A percentile compares a stretch with the other conserved stretches of the same genome.
Conservation (phyloP, 2,329 filamentous ascomycete species). For the Colletotrichum echinochloae region DNA sequence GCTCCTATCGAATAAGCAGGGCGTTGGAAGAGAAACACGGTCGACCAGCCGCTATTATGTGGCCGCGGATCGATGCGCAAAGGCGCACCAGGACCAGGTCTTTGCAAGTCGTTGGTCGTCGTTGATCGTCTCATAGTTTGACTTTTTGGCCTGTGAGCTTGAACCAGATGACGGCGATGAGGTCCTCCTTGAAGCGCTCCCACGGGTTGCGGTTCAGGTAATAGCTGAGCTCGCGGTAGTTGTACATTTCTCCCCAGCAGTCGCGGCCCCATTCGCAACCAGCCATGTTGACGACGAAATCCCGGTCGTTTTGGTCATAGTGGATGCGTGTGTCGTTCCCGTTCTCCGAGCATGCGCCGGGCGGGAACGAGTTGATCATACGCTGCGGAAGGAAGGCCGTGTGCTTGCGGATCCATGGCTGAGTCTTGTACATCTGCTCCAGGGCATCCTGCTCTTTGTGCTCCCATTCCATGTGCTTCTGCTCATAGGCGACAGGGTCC, state of each 20-base stretch:
- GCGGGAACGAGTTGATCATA: conserved; percentile 93
- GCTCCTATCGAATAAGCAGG: conserved; percentile 28
- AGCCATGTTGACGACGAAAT: conserved; percentile 98
- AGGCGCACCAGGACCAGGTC: conserved; percentile 23
- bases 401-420: conserved; percentile 92
- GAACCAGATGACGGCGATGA: conserved; percentile 70
- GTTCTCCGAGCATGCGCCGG: conserved; percentile 86
- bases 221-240: conserved; percentile 91
- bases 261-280: conserved; percentile 97
- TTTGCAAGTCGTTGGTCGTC: neutral
- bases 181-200: conserved; percentile 79
- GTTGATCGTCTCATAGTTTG: conserved; percentile 58
- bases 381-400: conserved; percentile 91
- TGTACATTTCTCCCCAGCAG: conserved; percentile 98
- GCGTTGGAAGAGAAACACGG: conserved; percentile 38
- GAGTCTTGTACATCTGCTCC: conserved; percentile 89
- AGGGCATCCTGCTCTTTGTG: conserved; percentile 98
- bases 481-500: conserved; percentile 97
- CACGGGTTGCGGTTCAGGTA: conserved; percentile 86
- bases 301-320: conserved; percentile 85
- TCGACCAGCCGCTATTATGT: conserved; percentile 39
- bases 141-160: conserved; percentile 72
- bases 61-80: conserved; percentile 28
- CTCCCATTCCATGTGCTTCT: conserved; percentile 99
- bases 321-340: conserved; percentile 82